phyloP scores from a whole-genome alignment of 345 rosid species.

The Rhodamnia argentea region DNA sequence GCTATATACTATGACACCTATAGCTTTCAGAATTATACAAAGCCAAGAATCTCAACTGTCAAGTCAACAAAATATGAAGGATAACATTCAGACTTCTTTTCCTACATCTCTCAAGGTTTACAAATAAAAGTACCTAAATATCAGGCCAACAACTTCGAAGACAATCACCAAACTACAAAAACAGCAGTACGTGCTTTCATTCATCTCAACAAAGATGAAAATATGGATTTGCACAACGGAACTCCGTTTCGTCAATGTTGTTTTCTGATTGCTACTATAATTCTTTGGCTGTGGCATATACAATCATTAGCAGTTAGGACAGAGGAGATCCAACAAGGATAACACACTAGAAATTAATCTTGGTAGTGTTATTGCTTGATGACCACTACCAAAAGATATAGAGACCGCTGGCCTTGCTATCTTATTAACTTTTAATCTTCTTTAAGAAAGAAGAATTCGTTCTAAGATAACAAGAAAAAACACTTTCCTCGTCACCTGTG shows the following conservation, averaged over 20 bases:
- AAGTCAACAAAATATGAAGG: neutral
- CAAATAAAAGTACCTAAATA: neutral
- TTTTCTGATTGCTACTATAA: neutral
- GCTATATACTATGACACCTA: neutral
- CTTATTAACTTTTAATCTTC: neutral
- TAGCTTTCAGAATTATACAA: neutral
- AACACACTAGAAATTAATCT: neutral
- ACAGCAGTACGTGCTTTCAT: neutral
- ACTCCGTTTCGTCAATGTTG: neutral
- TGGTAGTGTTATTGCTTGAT: neutral
- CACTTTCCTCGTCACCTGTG: neutral
- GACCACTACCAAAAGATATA: neutral
- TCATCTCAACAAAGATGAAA: neutral
- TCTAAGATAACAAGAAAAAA: neutral
- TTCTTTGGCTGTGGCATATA: neutral
- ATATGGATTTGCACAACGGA: neutral
- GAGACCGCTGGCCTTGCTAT: neutral
- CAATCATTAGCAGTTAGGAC: neutral
- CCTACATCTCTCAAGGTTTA: neutral
- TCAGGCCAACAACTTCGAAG: neutral
- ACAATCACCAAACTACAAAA: neutral
- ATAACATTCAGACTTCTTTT: neutral
- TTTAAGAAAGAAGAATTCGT: neutral
- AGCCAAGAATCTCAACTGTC: neutral
- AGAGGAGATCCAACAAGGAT: neutral